Conservation (phyloP, 2,329 filamentous ascomycete genomes). For the Fusarium coffeatum region DNA sequence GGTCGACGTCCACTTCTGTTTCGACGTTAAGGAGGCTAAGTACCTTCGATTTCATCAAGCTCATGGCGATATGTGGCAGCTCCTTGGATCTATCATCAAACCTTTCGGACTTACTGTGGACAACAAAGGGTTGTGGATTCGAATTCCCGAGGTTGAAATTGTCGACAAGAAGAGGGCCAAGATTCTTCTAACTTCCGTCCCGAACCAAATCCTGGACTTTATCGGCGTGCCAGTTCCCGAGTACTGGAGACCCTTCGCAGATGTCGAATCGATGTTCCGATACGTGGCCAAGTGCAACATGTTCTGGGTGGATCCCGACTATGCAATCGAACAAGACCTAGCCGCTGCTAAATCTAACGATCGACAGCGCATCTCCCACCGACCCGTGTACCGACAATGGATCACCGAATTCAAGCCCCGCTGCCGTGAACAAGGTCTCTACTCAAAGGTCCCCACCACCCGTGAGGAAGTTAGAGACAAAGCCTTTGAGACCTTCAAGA, state of each 20-base stretch:
- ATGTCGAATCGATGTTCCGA: conserved; percentile 67
- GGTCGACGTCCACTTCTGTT: conserved; percentile 72
- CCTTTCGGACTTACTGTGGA: conserved; percentile 74
- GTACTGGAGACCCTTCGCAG: conserved; percentile 68
- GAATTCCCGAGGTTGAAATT: conserved; percentile 75
- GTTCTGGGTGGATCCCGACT: conserved; percentile 60
- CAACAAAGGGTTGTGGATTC: conserved; percentile 71
- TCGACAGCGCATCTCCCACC: conserved; percentile 63
- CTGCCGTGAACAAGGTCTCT: conserved; percentile 57
- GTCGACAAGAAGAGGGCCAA: conserved; percentile 66
- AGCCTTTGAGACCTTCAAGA: conserved; percentile 64
- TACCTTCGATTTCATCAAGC: conserved; percentile 77
- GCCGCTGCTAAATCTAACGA: conserved; percentile 63
- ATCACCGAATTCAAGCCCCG: conserved; percentile 71
- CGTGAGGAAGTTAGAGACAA: conserved; percentile 63
- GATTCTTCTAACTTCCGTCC: conserved; percentile 70
- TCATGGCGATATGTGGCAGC: conserved; percentile 78
- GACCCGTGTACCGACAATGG: conserved; percentile 70
- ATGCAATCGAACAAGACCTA: conserved; percentile 48
- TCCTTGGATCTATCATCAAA: conserved; percentile 72
- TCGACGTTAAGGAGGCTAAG: conserved; percentile 55
- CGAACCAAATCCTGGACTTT: conserved; percentile 68
- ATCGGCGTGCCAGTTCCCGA: conserved; percentile 64
- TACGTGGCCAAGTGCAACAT: conserved; percentile 70
- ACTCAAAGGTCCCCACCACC: conserved; percentile 43